These are phyloP conservation scores for Cladophialophora yegresii DNA, from an alignment of 2,329 filamentous ascomycete genomes.

Conservation along the genomic window DNA sequence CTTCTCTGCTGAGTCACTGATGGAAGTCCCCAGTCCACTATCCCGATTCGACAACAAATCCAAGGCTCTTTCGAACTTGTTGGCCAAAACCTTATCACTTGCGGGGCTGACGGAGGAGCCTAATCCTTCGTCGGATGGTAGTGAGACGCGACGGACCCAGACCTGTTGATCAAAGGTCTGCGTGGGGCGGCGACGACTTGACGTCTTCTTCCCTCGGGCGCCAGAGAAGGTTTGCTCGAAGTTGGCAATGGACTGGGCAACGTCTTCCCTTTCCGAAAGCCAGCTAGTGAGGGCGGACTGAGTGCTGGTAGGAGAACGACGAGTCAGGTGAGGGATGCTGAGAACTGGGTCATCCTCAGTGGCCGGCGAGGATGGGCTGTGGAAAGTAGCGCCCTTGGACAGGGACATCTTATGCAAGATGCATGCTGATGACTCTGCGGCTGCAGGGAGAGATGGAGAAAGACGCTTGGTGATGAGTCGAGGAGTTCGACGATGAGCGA, in stretches of 20 bases:
- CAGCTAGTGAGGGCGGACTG: slow-evolving; percentile 38
- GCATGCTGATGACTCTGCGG: slow-evolving; percentile 37
- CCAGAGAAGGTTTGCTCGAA: slow-evolving; percentile 65
- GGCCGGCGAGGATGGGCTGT: slow-evolving; percentile 49
- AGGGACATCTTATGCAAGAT: slow-evolving; percentile 55
- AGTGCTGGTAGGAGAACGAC: slow-evolving; percentile 64
- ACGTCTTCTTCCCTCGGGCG: slow-evolving; percentile 43
- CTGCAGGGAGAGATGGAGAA: slow-evolving; percentile 32
- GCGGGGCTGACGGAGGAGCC: slow-evolving; percentile 74
- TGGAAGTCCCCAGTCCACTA: slow-evolving; percentile 32
- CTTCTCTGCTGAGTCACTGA: slow-evolving; percentile 36
- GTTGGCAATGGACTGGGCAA: slow-evolving; percentile 68
- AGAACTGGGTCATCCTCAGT: slow-evolving; percentile 48
- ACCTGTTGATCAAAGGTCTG: slow-evolving; percentile 32
- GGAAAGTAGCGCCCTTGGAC: slow-evolving; percentile 69
- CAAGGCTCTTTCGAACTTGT: slow-evolving; percentile 43
- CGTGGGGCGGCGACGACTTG: slow-evolving; percentile 34
- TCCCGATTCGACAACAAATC: slow-evolving; percentile 45
- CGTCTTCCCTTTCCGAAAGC: slow-evolving; percentile 68
- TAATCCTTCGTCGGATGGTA: slow-evolving; percentile 78
- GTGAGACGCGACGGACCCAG: slow-evolving; percentile 56
- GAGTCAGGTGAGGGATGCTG: slow-evolving; percentile 54
- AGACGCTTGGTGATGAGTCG: slow-evolving; percentile 33
- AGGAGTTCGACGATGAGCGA: slow-evolving; percentile 37
- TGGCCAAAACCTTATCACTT: slow-evolving; percentile 47